A percentile compares a stretch with the other conserved stretches of the same genome.
These are phyloP conservation scores for Turnera subulata DNA, from an alignment of 345 rosid genomes.

Conservation along the genomic window DNA sequence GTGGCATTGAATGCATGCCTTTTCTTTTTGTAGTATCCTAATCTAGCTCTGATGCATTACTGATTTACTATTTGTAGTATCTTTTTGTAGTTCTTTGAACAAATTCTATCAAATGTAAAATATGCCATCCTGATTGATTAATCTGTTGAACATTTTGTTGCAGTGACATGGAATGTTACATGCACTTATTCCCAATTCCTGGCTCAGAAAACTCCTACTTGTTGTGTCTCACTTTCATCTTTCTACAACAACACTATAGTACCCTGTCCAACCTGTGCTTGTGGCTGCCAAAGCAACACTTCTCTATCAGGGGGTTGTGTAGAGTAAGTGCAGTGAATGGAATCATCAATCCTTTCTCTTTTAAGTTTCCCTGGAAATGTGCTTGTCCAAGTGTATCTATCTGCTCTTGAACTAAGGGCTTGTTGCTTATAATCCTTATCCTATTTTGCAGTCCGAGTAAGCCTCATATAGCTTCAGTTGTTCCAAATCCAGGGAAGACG, in stretches of 20 bases:
- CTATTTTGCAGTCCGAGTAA: conserved; percentile 46
- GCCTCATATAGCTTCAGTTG: conserved; percentile 59
- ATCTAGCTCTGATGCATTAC: background rate
- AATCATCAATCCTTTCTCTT: background rate
- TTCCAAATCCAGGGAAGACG: conserved; percentile 40
- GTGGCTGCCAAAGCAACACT: conserved; percentile 67
- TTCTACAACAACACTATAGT: conserved; percentile 73
- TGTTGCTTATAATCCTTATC: conserved; percentile 1
- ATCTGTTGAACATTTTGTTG: conserved; percentile 12
- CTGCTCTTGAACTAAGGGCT: background rate
- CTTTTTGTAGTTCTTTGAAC: background rate
- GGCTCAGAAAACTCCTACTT: conserved; percentile 66
- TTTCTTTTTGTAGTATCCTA: background rate
- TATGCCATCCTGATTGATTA: background rate
- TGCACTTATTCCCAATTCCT: conserved; percentile 87
- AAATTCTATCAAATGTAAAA: too few species aligned
- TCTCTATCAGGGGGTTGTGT: conserved; percentile 53
- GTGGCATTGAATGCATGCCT: background rate
- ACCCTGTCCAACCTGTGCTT: conserved; percentile 72
- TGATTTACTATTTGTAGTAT: background rate
- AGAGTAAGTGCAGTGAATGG: conserved; percentile 51
- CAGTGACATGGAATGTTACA: conserved; percentile 95
- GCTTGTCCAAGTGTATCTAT: background rate
- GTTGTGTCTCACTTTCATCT: conserved; percentile 90
- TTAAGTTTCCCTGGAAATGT: background rate